Evolutionary conservation across 1,284 basidiomycete genomes (phyloP).

Genomic region (Polyporus tsugae): DNA sequence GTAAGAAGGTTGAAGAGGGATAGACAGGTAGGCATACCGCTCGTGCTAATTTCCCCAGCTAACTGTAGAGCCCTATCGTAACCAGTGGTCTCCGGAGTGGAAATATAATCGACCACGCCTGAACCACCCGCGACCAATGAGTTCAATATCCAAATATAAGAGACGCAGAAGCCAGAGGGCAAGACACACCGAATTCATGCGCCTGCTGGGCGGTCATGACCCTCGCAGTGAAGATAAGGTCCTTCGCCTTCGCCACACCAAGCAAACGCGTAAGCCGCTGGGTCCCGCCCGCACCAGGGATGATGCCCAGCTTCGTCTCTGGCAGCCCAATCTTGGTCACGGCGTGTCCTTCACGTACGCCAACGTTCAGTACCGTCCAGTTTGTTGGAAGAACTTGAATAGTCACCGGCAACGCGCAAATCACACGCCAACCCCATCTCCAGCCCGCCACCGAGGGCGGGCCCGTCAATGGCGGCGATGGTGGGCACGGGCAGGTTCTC

Average conservation of each 20-base stretch:
- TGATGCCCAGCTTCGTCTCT: conserved; percentile 89
- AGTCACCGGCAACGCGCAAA: conserved; percentile 82
- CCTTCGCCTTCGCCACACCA: conserved; percentile 86
- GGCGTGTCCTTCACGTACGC: conserved; percentile 50
- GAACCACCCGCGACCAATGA: not conserved
- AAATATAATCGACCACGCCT: conserved; percentile 87
- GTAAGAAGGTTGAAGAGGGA: not conserved
- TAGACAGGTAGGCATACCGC: conserved; percentile 57
- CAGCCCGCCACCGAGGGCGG: conserved; percentile 91
- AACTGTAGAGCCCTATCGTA: conserved; percentile 73
- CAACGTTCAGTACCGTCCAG: not conserved
- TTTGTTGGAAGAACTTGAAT: not conserved
- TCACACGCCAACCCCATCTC: conserved; percentile 91
- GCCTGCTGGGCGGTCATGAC: conserved; percentile 75
- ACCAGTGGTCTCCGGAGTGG: conserved; percentile 63
- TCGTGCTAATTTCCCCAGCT: conserved; percentile 71
- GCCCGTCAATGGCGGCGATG: conserved; percentile 92
- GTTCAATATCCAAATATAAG: not conserved
- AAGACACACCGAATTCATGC: conserved; percentile 70
- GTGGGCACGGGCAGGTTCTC: conserved; percentile 88
- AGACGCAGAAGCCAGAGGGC: not conserved
- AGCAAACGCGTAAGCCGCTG: conserved; percentile 86
- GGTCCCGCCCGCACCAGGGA: conserved; percentile 95
- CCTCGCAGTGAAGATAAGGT: conserved; percentile 85
- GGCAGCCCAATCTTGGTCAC: conserved; percentile 86